A percentile compares a stretch with the other conserved stretches of the same genome.
These are phyloP conservation scores for Amanita pallidorosea DNA, from an alignment of 768 basidiomycete genomes.

Conservation along the genomic window DNA sequence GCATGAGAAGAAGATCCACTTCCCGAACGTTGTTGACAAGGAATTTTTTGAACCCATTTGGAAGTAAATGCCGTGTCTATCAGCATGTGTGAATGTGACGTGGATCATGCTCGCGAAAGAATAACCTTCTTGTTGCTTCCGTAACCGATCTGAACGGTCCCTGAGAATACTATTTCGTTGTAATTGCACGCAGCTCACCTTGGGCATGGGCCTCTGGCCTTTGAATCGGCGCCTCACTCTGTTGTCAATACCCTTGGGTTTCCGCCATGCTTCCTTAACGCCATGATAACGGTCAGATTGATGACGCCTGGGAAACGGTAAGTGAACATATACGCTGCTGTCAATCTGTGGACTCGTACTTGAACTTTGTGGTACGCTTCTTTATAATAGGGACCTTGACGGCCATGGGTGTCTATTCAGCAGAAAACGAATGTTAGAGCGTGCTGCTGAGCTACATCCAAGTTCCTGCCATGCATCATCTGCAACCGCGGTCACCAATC, in stretches of 20 bases:
- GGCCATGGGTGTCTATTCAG: conserved; percentile 29
- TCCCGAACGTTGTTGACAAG: conserved; percentile 90
- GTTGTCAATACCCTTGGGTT: conserved; percentile 99
- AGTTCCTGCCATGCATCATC: conserved; percentile 18
- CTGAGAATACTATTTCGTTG: not conserved
- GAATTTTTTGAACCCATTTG: conserved; percentile 94
- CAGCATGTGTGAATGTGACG: conserved; percentile 3
- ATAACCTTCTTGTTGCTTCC: conserved; percentile 79
- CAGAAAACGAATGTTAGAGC: conserved; percentile 4
- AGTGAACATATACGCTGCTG: conserved; percentile 1
- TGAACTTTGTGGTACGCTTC: conserved; percentile 97
- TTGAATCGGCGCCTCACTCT: conserved; percentile 91
- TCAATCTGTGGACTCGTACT: conserved; percentile 38
- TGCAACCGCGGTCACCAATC: conserved; percentile 20
- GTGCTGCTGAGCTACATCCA: not conserved
- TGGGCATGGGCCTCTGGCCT: conserved; percentile 95
- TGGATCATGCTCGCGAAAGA: conserved; percentile 16
- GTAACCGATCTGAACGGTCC: conserved; percentile 56
- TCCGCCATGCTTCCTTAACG: conserved; percentile 98
- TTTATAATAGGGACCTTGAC: conserved; percentile 66
- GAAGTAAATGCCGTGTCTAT: conserved; percentile 92
- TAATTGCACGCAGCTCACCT: conserved; percentile 38
- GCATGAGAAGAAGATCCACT: conserved; percentile 93
- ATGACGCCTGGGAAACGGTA: conserved; percentile 60
- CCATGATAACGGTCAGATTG: conserved; percentile 96